A percentile compares a stretch with the other conserved stretches of the same genome.
phyloP scores from a whole-genome alignment of 306 rosid genomes.

The Sphenostylis stenocarpa region DNA sequence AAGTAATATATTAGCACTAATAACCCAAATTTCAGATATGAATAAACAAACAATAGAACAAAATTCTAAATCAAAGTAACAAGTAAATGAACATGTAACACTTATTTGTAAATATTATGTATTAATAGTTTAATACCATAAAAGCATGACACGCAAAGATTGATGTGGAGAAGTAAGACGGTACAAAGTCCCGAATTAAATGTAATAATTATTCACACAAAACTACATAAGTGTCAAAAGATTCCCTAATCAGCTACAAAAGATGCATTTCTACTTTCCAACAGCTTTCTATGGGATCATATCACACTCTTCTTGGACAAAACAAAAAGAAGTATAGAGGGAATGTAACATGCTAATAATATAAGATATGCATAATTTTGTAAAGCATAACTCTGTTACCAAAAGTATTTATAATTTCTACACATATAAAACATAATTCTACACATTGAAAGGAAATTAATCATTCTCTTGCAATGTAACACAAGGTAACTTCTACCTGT shows the following conservation, averaged over 20 bases:
- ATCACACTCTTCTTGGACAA: conserved; percentile 1
- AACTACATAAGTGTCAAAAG: conserved; percentile 10
- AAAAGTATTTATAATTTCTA: conserved; percentile 26
- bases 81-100: conserved; percentile 11
- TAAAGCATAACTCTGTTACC: conserved; percentile 7
- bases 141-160: conserved; percentile 25
- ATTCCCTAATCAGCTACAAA: conserved; percentile 17
- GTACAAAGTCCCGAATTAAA: conserved; percentile 3
- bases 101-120: conserved; percentile 1
- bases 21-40: conserved; percentile 10
- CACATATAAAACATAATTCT: conserved; percentile 19
- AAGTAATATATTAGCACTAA: conserved; percentile 20
- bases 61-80: conserved; percentile 10
- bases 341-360: conserved; percentile 12
- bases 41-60: conserved; percentile 21
- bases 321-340: neutral
- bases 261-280: neutral
- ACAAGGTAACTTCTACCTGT: conserved; percentile 56
- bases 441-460: neutral
- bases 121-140: conserved; percentile 6
- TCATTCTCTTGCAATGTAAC: neutral
- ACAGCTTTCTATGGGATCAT: conserved; percentile 16
- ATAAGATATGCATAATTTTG: neutral
- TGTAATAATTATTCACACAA: neutral
- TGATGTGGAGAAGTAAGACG: conserved; percentile 8